These are phyloP conservation scores for Trichoderma gracile DNA, from an alignment of 2,329 filamentous ascomycete species.

Conservation along the genomic window DNA sequence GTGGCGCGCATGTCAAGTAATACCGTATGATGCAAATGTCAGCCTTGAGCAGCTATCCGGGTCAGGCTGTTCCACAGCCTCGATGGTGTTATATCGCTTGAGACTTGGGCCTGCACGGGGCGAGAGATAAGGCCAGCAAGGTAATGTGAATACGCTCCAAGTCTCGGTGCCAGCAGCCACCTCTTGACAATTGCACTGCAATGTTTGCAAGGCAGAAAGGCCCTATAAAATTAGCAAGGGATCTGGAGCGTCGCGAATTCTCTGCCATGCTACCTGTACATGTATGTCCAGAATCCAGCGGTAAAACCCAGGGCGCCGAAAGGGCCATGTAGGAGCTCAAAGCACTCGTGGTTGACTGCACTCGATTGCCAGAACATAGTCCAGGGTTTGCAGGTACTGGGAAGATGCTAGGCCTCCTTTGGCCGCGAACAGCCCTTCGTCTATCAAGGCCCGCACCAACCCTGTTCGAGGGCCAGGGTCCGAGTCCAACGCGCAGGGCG, in stretches of 20 bases:
- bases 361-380: background rate
- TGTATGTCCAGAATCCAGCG: background rate
- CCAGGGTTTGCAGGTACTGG: background rate
- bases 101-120: background rate
- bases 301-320: background rate
- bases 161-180: background rate
- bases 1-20: background rate
- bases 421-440: slow-evolving; percentile 12
- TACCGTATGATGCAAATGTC: background rate
- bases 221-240: background rate
- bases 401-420: background rate
- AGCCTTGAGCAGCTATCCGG: background rate
- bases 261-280: background rate
- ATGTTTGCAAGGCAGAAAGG: background rate
- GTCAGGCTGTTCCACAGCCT: slow-evolving; percentile 1
- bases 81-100: background rate
- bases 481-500: background rate
- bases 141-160: background rate
- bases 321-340: background rate
- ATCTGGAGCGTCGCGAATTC: background rate
- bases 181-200: background rate
- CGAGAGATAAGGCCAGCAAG: background rate
- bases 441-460: slow-evolving; percentile 12
- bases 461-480: slow-evolving; percentile 7
- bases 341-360: background rate